phyloP scores from a whole-genome alignment of 768 basidiomycete genomes.

The Polyporus arcularius region DNA sequence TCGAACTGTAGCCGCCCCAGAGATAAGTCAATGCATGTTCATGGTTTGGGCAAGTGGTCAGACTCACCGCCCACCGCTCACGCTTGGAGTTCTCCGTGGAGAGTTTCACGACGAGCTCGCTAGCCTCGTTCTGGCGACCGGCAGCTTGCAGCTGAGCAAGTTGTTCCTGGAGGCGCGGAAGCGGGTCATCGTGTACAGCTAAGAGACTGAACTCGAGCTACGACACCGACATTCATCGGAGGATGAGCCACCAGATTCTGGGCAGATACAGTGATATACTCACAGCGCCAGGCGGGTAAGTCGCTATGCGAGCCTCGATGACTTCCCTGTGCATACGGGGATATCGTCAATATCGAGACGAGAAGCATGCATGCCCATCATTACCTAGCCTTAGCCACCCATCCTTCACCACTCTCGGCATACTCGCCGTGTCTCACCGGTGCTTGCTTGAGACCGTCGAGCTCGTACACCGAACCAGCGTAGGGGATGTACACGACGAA shows the following conservation, averaged over 20 bases:
- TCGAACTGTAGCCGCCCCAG: conserved; percentile 58
- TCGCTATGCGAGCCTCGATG: conserved; percentile 85
- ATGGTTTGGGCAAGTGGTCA: conserved; percentile 1
- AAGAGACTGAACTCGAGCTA: conserved; percentile 93
- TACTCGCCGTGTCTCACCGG: conserved; percentile 83
- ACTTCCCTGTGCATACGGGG: conserved; percentile 56
- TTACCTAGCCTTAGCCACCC: conserved; percentile 81
- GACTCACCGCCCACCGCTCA: conserved; percentile 78
- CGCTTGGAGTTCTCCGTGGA: conserved; percentile 73
- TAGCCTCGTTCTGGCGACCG: conserved; percentile 36
- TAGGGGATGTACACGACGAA: conserved; percentile 93
- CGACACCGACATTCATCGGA: neutral
- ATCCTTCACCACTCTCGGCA: conserved; percentile 71
- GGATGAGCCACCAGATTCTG: too few species aligned
- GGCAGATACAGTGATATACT: conserved; percentile 30
- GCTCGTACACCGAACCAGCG: conserved; percentile 84
- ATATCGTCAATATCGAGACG: neutral
- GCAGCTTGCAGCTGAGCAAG: conserved; percentile 49
- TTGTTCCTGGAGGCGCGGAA: conserved; percentile 66
- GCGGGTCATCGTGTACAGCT: conserved; percentile 79
- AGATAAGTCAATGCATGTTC: neutral
- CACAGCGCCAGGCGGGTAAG: conserved; percentile 88
- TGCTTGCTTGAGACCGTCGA: conserved; percentile 83
- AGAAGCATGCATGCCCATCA: conserved; percentile 20
- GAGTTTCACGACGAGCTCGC: conserved; percentile 57